phyloP scores from a whole-genome alignment of 1,284 basidiomycete genomes.

The Apiotrichum montevideense region DNA sequence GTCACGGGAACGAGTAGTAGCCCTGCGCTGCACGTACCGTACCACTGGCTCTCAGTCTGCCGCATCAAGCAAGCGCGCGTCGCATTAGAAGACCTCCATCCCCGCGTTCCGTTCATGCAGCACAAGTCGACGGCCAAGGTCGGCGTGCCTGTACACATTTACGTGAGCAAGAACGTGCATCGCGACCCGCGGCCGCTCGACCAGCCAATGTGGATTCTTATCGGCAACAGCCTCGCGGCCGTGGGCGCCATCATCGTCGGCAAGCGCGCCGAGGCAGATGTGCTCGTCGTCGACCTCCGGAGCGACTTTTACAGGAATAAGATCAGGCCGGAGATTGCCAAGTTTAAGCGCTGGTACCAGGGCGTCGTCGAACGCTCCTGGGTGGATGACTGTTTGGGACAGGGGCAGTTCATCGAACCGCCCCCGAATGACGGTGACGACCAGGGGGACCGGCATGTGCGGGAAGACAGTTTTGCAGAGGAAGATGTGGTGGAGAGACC shows the following conservation, averaged over 20 bases:
- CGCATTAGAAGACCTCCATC: constrained; percentile 6
- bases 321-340: constrained; percentile 21
- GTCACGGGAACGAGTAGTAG: neutral
- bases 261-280: constrained; percentile 29
- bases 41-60: constrained; percentile 35
- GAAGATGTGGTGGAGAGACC: constrained; percentile 23
- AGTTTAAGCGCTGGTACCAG: constrained; percentile 25
- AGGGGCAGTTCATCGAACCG: constrained; percentile 10
- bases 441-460: neutral
- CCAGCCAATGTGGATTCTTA: neutral
- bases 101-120: constrained; percentile 3
- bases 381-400: constrained; percentile 27
- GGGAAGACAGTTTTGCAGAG: constrained; percentile 19
- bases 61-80: neutral
- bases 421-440: neutral
- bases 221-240: constrained; percentile 7
- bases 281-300: constrained; percentile 32
- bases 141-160: constrained; percentile 24
- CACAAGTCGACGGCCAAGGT: neutral
- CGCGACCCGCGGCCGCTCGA: constrained; percentile 16
- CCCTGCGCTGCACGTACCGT: constrained; percentile 13
- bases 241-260: constrained; percentile 28
- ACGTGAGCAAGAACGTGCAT: constrained; percentile 34
- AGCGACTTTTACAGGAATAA: constrained; percentile 25
- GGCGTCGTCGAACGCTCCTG: constrained; percentile 35